Evolutionary conservation across 2,329 filamentous ascomycete genomes (phyloP), one percentile per base, ranked within the genome.

Genomic region (Claviceps pazoutovae): DNA sequence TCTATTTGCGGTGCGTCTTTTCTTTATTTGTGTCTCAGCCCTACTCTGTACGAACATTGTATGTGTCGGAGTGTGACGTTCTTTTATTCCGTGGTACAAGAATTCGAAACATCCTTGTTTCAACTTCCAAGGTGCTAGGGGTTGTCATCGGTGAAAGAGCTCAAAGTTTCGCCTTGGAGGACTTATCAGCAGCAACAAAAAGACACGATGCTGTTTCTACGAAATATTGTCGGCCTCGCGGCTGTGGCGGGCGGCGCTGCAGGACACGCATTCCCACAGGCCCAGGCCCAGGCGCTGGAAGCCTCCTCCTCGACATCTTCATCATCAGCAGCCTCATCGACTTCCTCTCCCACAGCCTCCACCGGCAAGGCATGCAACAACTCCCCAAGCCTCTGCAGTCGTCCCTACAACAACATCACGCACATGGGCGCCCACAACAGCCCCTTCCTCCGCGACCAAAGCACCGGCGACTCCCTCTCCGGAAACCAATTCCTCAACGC

Each of bases 401-500:
- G 79, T 56, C 69, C 78, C 17, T 93, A 93, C 71, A 82, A 80
- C 68, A 80, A 84, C 58, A 78, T 93, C 59, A 90, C 86, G 3
- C 78, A 90, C 64, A 78, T 91, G 61, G 86, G 86, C 21, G 84
- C 84, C 17, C 86, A 90, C 68, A 77, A 89, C 68, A 82, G 79
- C 55, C 74, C 85, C 11, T 90, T 89, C 63, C 66, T 89, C 44
- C 74, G 84, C 48, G 82, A 88, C 60, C 64, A 69, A 26, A 75
- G 74, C 51, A 84, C 80, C 1, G 71, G 68, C 54, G 78, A 83
- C 64, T 80, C 79, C 26, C 66, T 80, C 2, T 76, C 81, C 2
- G 85, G 83, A 5, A 86, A 88, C 64, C 86, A 90, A 67, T 87
- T 74, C 68, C 82, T 77, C 67, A 85, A 88, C 65, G 82, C 83